Evolutionary conservation across 2,329 filamentous ascomycete species (phyloP).

Genomic region (Pezicula rhizophila): DNA sequence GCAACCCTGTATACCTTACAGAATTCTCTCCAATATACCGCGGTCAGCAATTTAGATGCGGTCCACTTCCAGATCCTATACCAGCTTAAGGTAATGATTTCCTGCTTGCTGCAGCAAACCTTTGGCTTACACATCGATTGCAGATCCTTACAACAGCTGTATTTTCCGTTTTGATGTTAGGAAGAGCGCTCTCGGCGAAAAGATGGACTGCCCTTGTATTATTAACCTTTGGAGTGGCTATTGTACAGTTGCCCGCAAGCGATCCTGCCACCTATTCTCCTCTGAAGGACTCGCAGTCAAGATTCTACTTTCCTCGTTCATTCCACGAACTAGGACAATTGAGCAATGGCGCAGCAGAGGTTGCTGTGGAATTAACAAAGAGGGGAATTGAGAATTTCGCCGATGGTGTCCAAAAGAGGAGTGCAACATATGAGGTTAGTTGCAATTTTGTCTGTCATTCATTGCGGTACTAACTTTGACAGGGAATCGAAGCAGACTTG

Average conservation of each 20-base stretch:
- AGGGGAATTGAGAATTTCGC: constrained; percentile 35
- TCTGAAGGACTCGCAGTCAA: constrained; percentile 51
- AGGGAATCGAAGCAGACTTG: constrained; percentile 66
- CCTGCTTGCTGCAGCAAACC: background rate
- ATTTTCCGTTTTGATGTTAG: constrained; percentile 75
- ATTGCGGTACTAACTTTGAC: background rate
- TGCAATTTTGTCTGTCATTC: background rate
- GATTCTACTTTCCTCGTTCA: constrained; percentile 68
- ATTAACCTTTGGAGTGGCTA: constrained; percentile 73
- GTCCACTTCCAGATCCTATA: constrained; percentile 92
- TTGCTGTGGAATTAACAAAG: constrained; percentile 45
- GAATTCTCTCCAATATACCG: constrained; percentile 90
- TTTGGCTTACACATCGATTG: constrained; percentile 5
- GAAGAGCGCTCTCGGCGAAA: constrained; percentile 60
- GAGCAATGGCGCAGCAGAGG: constrained; percentile 44
- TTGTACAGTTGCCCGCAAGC: constrained; percentile 73
- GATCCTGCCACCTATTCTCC: constrained; percentile 51
- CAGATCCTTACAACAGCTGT: constrained; percentile 81
- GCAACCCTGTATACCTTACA: constrained; percentile 85
- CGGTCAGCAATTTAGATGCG: constrained; percentile 83
- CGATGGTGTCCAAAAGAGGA: constrained; percentile 54
- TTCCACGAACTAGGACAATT: constrained; percentile 69
- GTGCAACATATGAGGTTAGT: constrained; percentile 69
- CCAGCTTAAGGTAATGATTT: constrained; percentile 69
- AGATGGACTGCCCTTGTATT: constrained; percentile 78